Evolutionary conservation across 2,329 filamentous ascomycete species (phyloP).

Genomic region (Monosporascus sp.): DNA sequence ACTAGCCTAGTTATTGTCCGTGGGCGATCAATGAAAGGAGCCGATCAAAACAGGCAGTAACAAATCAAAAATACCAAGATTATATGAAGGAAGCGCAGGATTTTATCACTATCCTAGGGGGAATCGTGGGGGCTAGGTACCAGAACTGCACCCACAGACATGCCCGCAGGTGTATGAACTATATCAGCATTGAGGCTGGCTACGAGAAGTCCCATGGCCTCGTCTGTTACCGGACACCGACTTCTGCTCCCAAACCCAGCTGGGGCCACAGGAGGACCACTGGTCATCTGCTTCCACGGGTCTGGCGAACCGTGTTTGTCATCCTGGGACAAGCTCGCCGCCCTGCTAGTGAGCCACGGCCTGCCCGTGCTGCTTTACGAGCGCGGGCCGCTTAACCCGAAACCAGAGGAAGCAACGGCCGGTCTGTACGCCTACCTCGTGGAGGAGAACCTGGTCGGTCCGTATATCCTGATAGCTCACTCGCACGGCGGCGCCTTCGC

Average conservation of each 20-base stretch:
- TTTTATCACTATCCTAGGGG: too few species aligned
- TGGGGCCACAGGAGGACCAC: conserved; percentile 4
- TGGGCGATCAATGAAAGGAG: too few species aligned
- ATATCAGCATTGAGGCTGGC: too few species aligned
- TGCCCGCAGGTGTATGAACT: too few species aligned
- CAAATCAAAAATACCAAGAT: too few species aligned
- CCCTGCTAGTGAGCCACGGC: conserved; percentile 5
- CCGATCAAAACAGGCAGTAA: too few species aligned
- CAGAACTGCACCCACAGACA: too few species aligned
- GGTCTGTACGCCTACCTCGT: conserved; percentile 13
- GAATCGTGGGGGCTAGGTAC: too few species aligned
- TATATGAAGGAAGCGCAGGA: too few species aligned
- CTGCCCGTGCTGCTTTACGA: conserved; percentile 19
- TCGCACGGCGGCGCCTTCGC: conserved; percentile 27
- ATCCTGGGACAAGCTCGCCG: conserved; percentile 18
- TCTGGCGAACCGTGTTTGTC: conserved; percentile 22
- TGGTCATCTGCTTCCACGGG: conserved; percentile 27
- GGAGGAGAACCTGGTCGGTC: conserved; percentile 4
- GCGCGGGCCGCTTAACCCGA: conserved; percentile 12
- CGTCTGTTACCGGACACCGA: background rate
- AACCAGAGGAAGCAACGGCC: conserved; percentile 8
- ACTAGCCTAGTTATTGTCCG: too few species aligned
- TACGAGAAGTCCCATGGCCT: background rate
- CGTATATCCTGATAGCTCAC: conserved; percentile 23
- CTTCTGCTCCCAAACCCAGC: background rate